Evolutionary conservation across 192 early-diverging fungal species (phyloP).

Genomic region (Linnemannia elongata): DNA sequence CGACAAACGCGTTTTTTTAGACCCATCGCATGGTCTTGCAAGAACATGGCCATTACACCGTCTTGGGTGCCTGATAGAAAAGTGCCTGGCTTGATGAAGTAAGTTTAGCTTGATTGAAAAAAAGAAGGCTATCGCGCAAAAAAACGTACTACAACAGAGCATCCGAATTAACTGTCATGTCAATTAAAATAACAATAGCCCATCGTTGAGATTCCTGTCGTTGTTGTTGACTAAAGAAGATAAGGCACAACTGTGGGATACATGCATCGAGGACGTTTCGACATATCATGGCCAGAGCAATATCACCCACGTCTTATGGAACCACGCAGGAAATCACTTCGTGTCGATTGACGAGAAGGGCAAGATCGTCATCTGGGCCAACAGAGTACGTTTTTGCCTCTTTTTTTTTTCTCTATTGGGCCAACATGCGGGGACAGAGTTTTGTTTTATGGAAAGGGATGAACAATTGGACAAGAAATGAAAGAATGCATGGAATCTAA

Average conservation of each 20-base stretch:
- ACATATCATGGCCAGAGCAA: constrained; percentile 44
- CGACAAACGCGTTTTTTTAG: constrained; percentile 23
- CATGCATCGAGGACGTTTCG: constrained; percentile 50
- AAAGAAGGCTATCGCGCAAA: background rate
- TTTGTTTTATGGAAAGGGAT: background rate
- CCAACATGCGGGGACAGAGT: background rate
- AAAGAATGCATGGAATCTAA: background rate
- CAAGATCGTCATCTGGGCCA: constrained; percentile 52
- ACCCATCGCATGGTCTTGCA: constrained; percentile 52
- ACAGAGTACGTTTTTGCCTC: constrained; percentile 28
- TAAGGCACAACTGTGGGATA: constrained; percentile 44
- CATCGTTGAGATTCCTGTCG: constrained; percentile 45
- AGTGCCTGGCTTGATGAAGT: constrained; percentile 51
- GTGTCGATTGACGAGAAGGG: constrained; percentile 50
- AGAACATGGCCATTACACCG: constrained; percentile 46
- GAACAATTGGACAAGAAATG: background rate
- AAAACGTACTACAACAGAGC: background rate
- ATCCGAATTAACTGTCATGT: background rate
- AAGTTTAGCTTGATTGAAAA: background rate
- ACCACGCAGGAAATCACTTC: constrained; percentile 43
- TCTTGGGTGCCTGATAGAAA: constrained; percentile 55
- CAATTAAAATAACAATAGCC: constrained; percentile 16
- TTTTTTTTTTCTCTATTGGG: background rate
- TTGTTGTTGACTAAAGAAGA: constrained; percentile 26
- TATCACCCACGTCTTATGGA: constrained; percentile 48